Conservation (phyloP, 1,284 basidiomycete species). For the Pisolithus thermaeus region DNA sequence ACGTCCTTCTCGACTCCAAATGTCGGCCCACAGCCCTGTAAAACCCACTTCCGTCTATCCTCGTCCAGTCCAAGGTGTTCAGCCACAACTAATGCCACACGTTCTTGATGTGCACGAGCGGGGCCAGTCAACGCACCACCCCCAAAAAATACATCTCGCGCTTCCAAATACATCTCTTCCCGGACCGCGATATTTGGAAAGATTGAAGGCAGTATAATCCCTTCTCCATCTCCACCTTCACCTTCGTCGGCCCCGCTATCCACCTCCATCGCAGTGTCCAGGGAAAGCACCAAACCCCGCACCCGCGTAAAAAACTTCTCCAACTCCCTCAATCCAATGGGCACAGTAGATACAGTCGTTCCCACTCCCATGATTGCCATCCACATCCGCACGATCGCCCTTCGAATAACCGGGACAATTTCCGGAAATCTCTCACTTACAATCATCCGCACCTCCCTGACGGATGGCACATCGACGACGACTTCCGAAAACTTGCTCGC, state of each 20-base stretch:
- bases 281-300: conserved; percentile 52
- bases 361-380: conserved; percentile 45
- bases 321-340: conserved; percentile 79
- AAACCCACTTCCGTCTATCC: conserved; percentile 52
- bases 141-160: conserved; percentile 90
- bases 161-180: conserved; percentile 89
- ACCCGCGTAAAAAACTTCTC: conserved; percentile 85
- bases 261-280: conserved; percentile 41
- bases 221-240: conserved; percentile 13
- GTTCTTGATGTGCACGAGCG: conserved; percentile 45
- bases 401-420: conserved; percentile 44
- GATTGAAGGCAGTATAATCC: conserved; percentile 22
- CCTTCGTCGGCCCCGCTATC: conserved; percentile 20
- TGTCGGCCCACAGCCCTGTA: conserved; percentile 59
- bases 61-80: conserved; percentile 60
- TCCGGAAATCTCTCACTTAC: conserved; percentile 60
- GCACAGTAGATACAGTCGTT: conserved; percentile 45
- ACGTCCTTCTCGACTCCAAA: conserved; percentile 63
- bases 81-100: conserved; percentile 51
- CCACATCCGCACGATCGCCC: conserved; percentile 64
- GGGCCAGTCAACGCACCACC: conserved; percentile 50
- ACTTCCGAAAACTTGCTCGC: conserved; percentile 78
- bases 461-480: conserved; percentile 51
- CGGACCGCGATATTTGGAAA: conserved; percentile 77
- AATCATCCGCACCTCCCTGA: conserved; percentile 66